Base-by-base conservation (phyloP, 495 filamentous ascomycete species). In the Neurospora tetraspora region DNA sequence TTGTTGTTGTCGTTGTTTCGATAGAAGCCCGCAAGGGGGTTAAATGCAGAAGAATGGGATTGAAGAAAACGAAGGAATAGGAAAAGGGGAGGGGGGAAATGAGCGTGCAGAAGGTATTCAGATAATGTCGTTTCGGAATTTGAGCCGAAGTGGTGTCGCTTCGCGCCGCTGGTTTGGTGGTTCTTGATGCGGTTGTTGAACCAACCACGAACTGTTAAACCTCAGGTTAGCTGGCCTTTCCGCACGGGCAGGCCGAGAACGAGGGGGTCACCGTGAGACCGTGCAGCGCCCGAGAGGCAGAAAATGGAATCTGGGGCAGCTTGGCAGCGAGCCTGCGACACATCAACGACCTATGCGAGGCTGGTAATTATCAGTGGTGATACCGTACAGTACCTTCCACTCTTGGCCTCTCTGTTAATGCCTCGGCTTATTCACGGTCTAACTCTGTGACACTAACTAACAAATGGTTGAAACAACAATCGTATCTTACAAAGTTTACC, bases 121-220 rank as follows among this genome's bases (percentile, higher is more conserved):
- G 53, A 65, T 65, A 65, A 65, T 65, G 53, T 65, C 53, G 53
- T 34, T 65, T 65, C 53, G 53, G 53, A 65, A 65, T 27, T 65
- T 65, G 27, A 65, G 53, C 53, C 53, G 53, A 65, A 65, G 53
- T 65, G 27, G 53, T 65, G 53, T 65, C 53, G 53, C 53, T 65
- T 65, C 53, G 53, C 7, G 53, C 27, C 53, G 53, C 27, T 65
- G 27, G 53, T 65, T 65, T 65, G 40, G 53, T 65, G 53, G 53
- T 65, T 65, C 53, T 65, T 65, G 53, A 65, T 65, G 53, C 53
- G 53, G 53, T 65, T 65, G 53, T 65, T 65, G 53, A 65, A 65
- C 53, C 53, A 65, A 65, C 53, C 53, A 65, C 53, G 27, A 36
- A 65, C 53, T 34, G 53, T 34, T 18, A 65, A 65, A 65, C 53